Conservation (phyloP, 2,329 filamentous ascomycete species). For the Calycina herbarum region DNA sequence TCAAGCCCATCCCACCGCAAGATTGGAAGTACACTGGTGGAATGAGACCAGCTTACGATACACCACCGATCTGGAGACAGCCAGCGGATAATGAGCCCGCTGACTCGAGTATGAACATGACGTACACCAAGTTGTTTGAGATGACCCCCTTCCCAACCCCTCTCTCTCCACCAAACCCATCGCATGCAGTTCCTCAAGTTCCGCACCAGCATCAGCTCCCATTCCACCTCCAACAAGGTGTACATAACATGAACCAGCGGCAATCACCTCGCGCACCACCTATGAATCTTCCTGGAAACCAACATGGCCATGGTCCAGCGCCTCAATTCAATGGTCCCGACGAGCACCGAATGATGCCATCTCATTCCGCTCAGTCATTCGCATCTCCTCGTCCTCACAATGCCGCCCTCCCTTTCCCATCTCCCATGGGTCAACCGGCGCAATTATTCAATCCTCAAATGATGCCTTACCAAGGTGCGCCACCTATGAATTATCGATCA, state of each 20-base stretch:
- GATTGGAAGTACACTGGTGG: slow-evolving; percentile 77
- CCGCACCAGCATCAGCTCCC: slow-evolving; percentile 84
- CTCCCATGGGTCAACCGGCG: slow-evolving; percentile 65
- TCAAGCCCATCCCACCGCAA: slow-evolving; percentile 54
- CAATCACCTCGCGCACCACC: slow-evolving; percentile 75
- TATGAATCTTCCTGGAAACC: slow-evolving; percentile 74
- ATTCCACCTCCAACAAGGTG: slow-evolving; percentile 75
- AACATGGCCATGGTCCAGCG: slow-evolving; percentile 66
- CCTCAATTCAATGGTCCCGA: slow-evolving; percentile 72
- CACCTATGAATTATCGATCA: slow-evolving; percentile 69
- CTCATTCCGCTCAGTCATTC: slow-evolving; percentile 79
- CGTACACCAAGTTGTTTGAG: slow-evolving; percentile 80
- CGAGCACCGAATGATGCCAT: slow-evolving; percentile 82
- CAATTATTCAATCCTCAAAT: slow-evolving; percentile 74
- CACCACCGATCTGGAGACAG: slow-evolving; percentile 80
- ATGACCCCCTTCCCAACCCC: slow-evolving; percentile 57
- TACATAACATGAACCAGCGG: slow-evolving; percentile 64
- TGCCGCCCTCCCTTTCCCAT: slow-evolving; percentile 65
- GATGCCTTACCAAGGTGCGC: slow-evolving; percentile 66
- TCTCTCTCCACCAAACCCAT: slow-evolving; percentile 66
- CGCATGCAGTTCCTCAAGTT: slow-evolving; percentile 70
- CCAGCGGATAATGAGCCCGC: slow-evolving; percentile 70
- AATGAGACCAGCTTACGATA: slow-evolving; percentile 82
- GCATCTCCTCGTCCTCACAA: slow-evolving; percentile 78
- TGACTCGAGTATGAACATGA: slow-evolving; percentile 62